Percentiles rank a stretch among this genome's conserved stretches.
phyloP scores from a whole-genome alignment of 208 protist species.

The Tritrichomonas musculus region DNA sequence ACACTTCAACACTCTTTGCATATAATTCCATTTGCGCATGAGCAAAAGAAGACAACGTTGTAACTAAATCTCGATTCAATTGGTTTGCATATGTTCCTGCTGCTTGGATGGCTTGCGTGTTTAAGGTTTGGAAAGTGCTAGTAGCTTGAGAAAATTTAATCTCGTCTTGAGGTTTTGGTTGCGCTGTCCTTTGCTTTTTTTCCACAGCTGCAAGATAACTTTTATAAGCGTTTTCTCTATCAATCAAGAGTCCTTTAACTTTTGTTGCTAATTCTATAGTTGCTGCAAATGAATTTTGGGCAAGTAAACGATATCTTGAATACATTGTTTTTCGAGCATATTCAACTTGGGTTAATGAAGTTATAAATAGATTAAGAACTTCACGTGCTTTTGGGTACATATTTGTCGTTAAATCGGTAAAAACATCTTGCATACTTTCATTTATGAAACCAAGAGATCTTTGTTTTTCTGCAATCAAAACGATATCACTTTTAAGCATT shows the following conservation, averaged over 20 bases:
- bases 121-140: neutral
- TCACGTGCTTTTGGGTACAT: neutral
- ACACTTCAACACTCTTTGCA: neutral
- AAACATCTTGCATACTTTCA: neutral
- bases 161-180: neutral
- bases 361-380: slow-evolving; percentile 3
- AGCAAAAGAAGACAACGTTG: neutral
- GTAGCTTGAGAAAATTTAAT: neutral
- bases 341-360: neutral
- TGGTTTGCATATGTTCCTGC: neutral
- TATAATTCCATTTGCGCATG: slow-evolving; percentile 24
- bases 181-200: neutral
- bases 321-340: slow-evolving; percentile 26
- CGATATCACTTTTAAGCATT: neutral
- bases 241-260: neutral
- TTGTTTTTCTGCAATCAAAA: slow-evolving; percentile 4
- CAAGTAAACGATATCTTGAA: neutral
- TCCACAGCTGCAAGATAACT: neutral
- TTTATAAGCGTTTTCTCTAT: neutral
- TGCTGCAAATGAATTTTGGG: neutral
- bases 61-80: neutral
- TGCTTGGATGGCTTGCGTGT: slow-evolving; percentile 15
- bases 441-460: slow-evolving; percentile 5
- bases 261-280: neutral
- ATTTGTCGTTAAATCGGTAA: neutral